phyloP scores from a whole-genome alignment of 805 yeast species.

The Diddensiella transvaalensis region DNA sequence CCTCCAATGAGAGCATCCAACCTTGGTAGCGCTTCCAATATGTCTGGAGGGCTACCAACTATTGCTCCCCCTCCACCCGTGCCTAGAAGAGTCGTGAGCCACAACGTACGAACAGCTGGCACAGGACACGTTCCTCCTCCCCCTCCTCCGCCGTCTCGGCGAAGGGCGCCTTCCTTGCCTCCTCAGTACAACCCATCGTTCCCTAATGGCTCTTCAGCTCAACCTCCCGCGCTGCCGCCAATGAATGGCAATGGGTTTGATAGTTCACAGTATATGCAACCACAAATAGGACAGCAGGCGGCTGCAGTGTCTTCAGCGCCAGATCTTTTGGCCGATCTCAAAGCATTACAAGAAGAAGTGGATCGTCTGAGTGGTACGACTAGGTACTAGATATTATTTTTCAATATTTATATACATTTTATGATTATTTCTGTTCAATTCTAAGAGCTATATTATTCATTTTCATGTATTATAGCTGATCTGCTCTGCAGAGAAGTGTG shows the following conservation, averaged over 20 bases:
- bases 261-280: not conserved
- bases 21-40: not conserved
- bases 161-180: conserved; percentile 36
- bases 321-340: conserved; percentile 60
- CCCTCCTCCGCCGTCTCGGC: conserved; percentile 26
- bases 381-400: not conserved
- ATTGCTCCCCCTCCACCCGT: conserved; percentile 22
- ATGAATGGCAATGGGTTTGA: not conserved
- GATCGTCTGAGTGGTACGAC: conserved; percentile 41
- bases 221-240: not conserved
- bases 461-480: too few species aligned
- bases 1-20: conserved; percentile 1
- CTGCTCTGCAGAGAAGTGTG: too few species aligned
- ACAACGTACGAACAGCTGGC: conserved; percentile 4
- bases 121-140: conserved; percentile 16
- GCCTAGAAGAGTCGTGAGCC: conserved; percentile 15
- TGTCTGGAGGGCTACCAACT: conserved; percentile 16
- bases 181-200: conserved; percentile 22
- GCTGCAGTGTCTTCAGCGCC: conserved; percentile 26
- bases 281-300: not conserved
- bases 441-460: too few species aligned
- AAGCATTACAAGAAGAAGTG: conserved; percentile 67
- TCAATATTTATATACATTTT: not conserved
- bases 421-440: too few species aligned
- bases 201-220: conserved; percentile 36